Evolutionary conservation across 352 stramenopile species (phyloP).

Genomic region (Aphanomyces astaci): DNA sequence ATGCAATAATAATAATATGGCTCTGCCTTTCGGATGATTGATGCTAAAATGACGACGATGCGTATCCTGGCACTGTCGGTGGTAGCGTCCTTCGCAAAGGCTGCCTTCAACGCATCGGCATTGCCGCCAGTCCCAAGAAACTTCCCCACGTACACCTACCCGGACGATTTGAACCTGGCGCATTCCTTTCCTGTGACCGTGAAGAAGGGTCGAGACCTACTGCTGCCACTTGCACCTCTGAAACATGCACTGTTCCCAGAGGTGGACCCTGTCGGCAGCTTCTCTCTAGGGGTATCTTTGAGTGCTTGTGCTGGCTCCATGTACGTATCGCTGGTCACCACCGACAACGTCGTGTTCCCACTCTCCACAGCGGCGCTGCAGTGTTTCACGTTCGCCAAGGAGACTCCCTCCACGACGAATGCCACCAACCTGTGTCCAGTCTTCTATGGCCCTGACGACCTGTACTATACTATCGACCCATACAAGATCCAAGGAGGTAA

Average conservation of each 20-base stretch:
- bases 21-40: too few relatives aligned
- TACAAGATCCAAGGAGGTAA: conserved; percentile 11
- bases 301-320: not conserved
- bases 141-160: not conserved
- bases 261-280: not conserved
- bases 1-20: not conserved
- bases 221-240: not conserved
- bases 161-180: not conserved
- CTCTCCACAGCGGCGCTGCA: not conserved
- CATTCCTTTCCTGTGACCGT: not conserved
- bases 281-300: not conserved
- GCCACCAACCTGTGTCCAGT: conserved; percentile 2
- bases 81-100: not conserved
- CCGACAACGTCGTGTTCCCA: not conserved
- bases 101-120: not conserved
- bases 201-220: not conserved
- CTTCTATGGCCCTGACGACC: not conserved
- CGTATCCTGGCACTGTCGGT: not conserved
- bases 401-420: not conserved
- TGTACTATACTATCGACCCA: not conserved
- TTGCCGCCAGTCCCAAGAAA: not conserved
- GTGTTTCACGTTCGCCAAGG: conserved; percentile 2
- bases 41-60: too few relatives aligned
- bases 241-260: conserved; percentile 7
- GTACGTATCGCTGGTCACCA: not conserved